Conservation (phyloP, 1,139 yeast species). For the Candida albicans region DNA sequence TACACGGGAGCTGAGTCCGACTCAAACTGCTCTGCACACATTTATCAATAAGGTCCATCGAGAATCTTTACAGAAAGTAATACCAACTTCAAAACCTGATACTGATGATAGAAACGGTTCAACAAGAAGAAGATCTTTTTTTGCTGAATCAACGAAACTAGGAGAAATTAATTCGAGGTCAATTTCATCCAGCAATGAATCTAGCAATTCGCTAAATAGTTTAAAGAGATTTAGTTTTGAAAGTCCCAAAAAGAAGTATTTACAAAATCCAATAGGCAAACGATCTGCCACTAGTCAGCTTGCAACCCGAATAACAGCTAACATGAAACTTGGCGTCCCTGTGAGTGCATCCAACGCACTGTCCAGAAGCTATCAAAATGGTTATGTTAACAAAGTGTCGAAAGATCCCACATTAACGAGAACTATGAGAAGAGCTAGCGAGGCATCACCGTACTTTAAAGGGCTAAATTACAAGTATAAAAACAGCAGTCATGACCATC, state of each 20-base stretch:
- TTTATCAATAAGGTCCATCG: slow-evolving; percentile 20
- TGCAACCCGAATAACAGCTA: slow-evolving; percentile 17
- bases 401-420: slow-evolving; percentile 13
- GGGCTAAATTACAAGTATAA: too few species aligned
- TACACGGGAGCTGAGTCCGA: not conserved
- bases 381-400: slow-evolving; percentile 1
- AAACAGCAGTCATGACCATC: not conserved
- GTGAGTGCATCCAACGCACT: slow-evolving; percentile 1
- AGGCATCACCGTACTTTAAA: slow-evolving; percentile 13
- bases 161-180: slow-evolving; percentile 7
- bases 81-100: slow-evolving; percentile 1
- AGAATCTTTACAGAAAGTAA: slow-evolving; percentile 14
- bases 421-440: slow-evolving; percentile 8
- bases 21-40: slow-evolving; percentile 11
- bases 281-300: slow-evolving; percentile 14
- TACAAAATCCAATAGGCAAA: slow-evolving; percentile 1
- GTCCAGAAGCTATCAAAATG: not conserved
- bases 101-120: not conserved
- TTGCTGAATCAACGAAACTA: slow-evolving; percentile 18
- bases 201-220: slow-evolving; percentile 8
- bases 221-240: slow-evolving; percentile 1
- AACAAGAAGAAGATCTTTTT: slow-evolving; percentile 10
- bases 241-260: not conserved
- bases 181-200: slow-evolving; percentile 6
- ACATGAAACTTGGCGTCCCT: slow-evolving; percentile 15